Evolutionary conservation across 2,329 filamentous ascomycete genomes (phyloP).

Genomic region (Alternaria brassicae): DNA sequence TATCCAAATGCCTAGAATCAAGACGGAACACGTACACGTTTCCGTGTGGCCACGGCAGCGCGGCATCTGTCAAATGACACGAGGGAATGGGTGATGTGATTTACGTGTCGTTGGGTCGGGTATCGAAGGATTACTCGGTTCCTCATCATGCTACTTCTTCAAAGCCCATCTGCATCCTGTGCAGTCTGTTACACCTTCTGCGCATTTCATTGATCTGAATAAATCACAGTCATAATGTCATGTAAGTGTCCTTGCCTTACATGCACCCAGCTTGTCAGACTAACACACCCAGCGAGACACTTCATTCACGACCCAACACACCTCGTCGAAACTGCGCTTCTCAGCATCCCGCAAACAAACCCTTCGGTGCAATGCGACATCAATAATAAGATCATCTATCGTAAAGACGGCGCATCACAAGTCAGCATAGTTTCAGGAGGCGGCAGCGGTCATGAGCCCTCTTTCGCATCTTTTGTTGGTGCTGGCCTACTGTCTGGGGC

Average conservation of each 20-base stretch:
- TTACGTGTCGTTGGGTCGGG: conserved; percentile 6
- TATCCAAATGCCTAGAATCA: neutral
- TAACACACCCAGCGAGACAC: conserved; percentile 66
- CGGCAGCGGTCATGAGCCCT: conserved; percentile 88
- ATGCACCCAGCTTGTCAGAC: neutral
- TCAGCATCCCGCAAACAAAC: conserved; percentile 81
- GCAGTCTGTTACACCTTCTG: neutral
- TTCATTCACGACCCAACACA: conserved; percentile 85
- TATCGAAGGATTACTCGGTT: conserved; percentile 1
- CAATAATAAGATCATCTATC: conserved; percentile 73
- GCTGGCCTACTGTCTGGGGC: conserved; percentile 79
- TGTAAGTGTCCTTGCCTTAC: conserved; percentile 1
- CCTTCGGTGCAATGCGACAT: conserved; percentile 80
- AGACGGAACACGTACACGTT: conserved; percentile 4
- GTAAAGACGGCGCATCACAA: conserved; percentile 51
- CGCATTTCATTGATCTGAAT: neutral
- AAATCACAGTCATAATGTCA: conserved; percentile 5
- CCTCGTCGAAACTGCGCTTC: conserved; percentile 78
- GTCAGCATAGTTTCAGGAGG: conserved; percentile 89
- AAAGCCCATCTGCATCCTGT: neutral
- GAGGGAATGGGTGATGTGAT: neutral
- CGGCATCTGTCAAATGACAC: conserved; percentile 12
- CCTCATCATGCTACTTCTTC: neutral
- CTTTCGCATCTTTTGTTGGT: conserved; percentile 85
- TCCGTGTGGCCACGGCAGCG: conserved; percentile 7